Conservation (phyloP, 441 rosid genomes). For the Populus hybrid region DNA sequence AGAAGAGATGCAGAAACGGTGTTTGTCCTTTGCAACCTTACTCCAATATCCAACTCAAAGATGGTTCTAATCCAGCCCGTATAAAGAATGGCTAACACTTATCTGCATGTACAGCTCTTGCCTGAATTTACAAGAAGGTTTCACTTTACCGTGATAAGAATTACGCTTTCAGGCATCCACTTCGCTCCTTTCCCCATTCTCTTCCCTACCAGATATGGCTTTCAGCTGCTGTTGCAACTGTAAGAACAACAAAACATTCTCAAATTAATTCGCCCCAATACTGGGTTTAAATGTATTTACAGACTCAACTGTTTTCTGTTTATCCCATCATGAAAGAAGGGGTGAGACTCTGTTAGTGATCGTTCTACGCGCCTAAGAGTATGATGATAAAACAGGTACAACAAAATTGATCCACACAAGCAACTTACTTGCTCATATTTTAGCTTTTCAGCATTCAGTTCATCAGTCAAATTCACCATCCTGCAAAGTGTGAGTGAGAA, state of each 20-base stretch:
- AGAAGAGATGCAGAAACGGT: slow-evolving; percentile 10
- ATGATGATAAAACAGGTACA: slow-evolving; percentile 2
- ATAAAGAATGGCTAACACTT: slow-evolving; percentile 16
- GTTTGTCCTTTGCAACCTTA: slow-evolving; percentile 10
- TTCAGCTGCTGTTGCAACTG: slow-evolving; percentile 85
- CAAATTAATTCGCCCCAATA: neutral
- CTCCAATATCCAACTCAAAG: slow-evolving; percentile 9
- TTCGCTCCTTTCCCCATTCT: slow-evolving; percentile 50
- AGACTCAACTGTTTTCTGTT: neutral
- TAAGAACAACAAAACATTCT: slow-evolving; percentile 4
- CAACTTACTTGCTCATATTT: slow-evolving; percentile 68
- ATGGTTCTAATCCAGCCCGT: slow-evolving; percentile 1
- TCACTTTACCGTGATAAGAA: slow-evolving; percentile 18
- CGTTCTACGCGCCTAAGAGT: neutral
- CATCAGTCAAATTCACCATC: slow-evolving; percentile 68
- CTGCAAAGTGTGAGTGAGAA: slow-evolving; percentile 36
- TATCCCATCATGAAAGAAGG: neutral
- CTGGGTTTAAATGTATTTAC: neutral
- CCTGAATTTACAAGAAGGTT: slow-evolving; percentile 25
- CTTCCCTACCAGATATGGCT: slow-evolving; percentile 49
- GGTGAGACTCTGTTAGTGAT: neutral
- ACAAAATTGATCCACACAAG: neutral
- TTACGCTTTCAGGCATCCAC: slow-evolving; percentile 31
- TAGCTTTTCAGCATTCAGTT: slow-evolving; percentile 67
- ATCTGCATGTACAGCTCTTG: slow-evolving; percentile 31